A percentile compares a stretch with the other conserved stretches of the same genome.
Evolutionary conservation across 2,329 filamentous ascomycete species (phyloP).

Genomic region (Diaporthe sp.): DNA sequence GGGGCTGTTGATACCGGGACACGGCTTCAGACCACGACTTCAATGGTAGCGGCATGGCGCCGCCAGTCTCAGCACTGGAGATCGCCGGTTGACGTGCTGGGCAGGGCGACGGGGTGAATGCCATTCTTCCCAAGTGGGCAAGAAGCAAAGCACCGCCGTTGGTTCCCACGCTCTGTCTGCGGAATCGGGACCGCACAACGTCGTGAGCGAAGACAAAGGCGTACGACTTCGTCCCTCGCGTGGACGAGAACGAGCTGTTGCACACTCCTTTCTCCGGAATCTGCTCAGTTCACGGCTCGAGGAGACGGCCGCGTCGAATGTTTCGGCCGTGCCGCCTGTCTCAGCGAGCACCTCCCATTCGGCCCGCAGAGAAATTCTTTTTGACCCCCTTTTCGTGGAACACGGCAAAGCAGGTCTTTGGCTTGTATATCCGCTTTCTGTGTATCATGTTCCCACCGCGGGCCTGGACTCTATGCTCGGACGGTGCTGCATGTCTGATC

Average conservation of each 20-base stretch:
- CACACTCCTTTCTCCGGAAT: slow-evolving; percentile 4
- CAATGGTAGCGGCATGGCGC: slow-evolving; percentile 36
- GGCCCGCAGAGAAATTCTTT: slow-evolving; percentile 1
- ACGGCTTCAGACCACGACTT: slow-evolving; percentile 10
- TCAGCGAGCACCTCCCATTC: slow-evolving; percentile 18
- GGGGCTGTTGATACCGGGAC: background rate
- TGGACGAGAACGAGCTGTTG: slow-evolving; percentile 6
- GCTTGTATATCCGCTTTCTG: background rate
- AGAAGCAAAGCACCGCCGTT: slow-evolving; percentile 23
- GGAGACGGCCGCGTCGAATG: slow-evolving; percentile 22
- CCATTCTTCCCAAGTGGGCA: background rate
- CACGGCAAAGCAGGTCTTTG: slow-evolving; percentile 14
- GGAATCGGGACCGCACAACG: slow-evolving; percentile 7
- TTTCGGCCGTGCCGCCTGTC: slow-evolving; percentile 31
- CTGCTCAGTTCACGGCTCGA: background rate
- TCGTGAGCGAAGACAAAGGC: background rate
- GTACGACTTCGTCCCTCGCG: background rate
- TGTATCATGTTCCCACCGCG: background rate
- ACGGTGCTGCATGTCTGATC: slow-evolving; percentile 23
- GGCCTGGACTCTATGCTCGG: slow-evolving; percentile 15
- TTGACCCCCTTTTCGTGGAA: slow-evolving; percentile 7
- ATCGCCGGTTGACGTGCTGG: slow-evolving; percentile 5
- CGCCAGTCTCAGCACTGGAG: slow-evolving; percentile 30
- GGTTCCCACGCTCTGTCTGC: background rate
- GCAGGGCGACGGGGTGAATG: background rate